Evolutionary conservation across 176 grass and related monocot species (phyloP), one percentile per base, ranked within the genome.

Genomic region (Thinopyrum elongatum): DNA sequence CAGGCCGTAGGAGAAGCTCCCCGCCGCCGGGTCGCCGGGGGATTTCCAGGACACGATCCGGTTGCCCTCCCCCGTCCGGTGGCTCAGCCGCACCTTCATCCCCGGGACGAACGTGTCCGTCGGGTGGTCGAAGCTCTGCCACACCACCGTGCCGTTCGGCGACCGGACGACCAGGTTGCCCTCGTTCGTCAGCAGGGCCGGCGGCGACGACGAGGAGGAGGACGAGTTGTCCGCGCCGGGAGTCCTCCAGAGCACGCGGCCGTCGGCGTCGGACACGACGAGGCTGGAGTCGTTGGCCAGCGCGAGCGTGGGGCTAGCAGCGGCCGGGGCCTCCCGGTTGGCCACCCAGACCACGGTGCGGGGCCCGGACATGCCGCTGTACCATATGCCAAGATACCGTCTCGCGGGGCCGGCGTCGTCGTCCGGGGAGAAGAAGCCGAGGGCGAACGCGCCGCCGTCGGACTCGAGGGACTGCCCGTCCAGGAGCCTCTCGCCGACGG

Each of bases 41-140:
- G 33, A 63, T 39, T 3, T 77, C 89, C 90, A 97, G 6, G 94
- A 90, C 28, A 87, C 59, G n/a, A 91, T 21, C 35, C 75, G 81
- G 26, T 7, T 13, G 2, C 8, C 49, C 21, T 30, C 6, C 4
- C 3, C 15, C 6, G 61, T 59, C 10, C 27, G 67, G 65, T 71
- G 7, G 53, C 79, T 76, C 6, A 76, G 59, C 4, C 59, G 49
- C 16, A 86, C 3, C 82, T 77, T 90, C 90, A 89, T 87, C 6
- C 35, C 79, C 0, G 90, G 93, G n/a, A 94, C 3, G 46, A 90
- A 2, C 11, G 90, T 85, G 72, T 92, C 90, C 10, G 78, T 82
- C 1, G 36, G 85, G 61, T 91, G 38, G 73, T 91, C 89, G 65
- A 91, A 91, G 75, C 89, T 87, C 81, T 91, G 78, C 86, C 86